A percentile compares a stretch with the other conserved stretches of the same genome.
Evolutionary conservation across 2,329 filamentous ascomycete species (phyloP).

Genomic region (Teratosphaeriaceae sp.): DNA sequence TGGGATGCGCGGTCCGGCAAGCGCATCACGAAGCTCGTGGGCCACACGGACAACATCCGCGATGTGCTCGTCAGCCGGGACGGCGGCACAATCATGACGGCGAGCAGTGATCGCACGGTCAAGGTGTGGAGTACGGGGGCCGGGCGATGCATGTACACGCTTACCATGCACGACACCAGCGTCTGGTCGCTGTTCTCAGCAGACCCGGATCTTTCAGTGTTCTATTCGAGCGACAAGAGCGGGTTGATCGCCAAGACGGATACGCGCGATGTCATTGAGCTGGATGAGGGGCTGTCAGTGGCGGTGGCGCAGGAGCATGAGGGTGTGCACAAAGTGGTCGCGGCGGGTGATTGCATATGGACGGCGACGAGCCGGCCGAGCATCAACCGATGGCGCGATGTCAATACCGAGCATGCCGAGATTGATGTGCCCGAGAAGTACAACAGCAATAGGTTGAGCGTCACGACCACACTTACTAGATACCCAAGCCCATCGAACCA

Average conservation of each 20-base stretch:
- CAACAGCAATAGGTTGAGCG: constrained; percentile 50
- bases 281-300: constrained; percentile 83
- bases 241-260: constrained; percentile 96
- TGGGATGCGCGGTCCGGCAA: constrained; percentile 89
- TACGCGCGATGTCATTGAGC: constrained; percentile 64
- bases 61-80: constrained; percentile 84
- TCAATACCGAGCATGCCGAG: constrained; percentile 68
- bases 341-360: constrained; percentile 73
- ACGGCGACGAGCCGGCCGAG: constrained; percentile 84
- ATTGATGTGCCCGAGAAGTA: constrained; percentile 51
- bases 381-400: constrained; percentile 84
- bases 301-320: constrained; percentile 91
- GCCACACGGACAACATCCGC: constrained; percentile 90
- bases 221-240: constrained; percentile 91
- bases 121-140: constrained; percentile 97
- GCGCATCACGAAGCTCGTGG: constrained; percentile 90
- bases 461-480: constrained; percentile 36
- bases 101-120: constrained; percentile 92
- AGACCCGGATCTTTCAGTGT: constrained; percentile 75
- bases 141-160: constrained; percentile 92
- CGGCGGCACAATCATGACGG: constrained; percentile 87
- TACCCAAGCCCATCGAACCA: constrained; percentile 29
- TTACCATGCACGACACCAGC: constrained; percentile 98
- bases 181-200: constrained; percentile 94
- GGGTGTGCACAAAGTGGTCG: constrained; percentile 60